Percentiles rank a stretch among this genome's conserved stretches.
Conservation (phyloP, 2,329 filamentous ascomycete species). For the Aureobasidium uvarum region DNA sequence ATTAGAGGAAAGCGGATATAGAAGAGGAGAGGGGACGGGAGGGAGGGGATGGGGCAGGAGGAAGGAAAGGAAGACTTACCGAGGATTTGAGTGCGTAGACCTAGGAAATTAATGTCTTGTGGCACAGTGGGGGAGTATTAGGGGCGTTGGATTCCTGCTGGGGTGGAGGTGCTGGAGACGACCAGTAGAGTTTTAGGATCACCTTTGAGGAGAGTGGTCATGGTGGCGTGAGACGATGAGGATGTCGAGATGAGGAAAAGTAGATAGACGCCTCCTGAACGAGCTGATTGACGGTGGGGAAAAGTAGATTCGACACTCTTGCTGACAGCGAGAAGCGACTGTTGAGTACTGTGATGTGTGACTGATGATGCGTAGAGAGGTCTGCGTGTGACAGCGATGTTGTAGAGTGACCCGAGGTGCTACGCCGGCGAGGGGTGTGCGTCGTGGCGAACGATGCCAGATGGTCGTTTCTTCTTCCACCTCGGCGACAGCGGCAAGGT, state of each 20-base stretch:
- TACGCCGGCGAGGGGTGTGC: slow-evolving; percentile 4
- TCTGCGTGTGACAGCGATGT: background rate
- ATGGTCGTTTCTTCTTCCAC: background rate
- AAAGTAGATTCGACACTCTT: background rate
- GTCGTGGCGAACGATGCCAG: background rate
- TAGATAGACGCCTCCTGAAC: too few relatives aligned
- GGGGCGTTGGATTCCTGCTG: too few relatives aligned
- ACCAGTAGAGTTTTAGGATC: background rate
- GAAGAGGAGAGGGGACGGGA: background rate
- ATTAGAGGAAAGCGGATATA: background rate
- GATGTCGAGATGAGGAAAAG: too few relatives aligned
- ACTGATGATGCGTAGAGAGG: background rate
- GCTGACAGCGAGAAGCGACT: background rate
- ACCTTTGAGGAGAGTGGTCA: background rate
- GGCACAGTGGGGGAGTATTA: too few relatives aligned
- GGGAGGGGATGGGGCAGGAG: background rate
- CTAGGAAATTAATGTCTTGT: background rate
- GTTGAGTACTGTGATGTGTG: background rate
- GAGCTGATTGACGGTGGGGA: background rate
- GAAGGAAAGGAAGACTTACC: too few relatives aligned
- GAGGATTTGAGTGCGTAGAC: background rate
- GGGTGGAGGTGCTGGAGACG: background rate
- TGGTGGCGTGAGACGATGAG: too few relatives aligned
- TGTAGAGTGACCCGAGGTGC: slow-evolving; percentile 2
- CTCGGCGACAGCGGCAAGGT: background rate